These are phyloP conservation scores for Capsicum pubescens DNA, from an alignment of 257 asterid species.

Conservation along the genomic window DNA sequence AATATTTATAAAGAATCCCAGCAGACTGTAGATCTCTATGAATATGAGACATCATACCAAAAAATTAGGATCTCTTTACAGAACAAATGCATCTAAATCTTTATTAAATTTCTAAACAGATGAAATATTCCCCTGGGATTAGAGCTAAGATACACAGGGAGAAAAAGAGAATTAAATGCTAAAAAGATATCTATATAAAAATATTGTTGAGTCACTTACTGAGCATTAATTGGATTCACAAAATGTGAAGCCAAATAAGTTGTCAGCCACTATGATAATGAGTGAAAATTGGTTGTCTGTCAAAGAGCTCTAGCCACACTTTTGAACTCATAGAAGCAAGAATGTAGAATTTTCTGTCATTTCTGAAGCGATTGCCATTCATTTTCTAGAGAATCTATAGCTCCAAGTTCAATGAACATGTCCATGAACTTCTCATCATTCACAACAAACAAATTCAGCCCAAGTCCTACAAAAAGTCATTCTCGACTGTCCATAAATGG, in stretches of 20 bases:
- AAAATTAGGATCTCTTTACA: too few species aligned
- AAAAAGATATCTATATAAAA: background rate
- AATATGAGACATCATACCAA: too few species aligned
- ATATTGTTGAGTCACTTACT: background rate
- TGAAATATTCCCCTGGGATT: background rate
- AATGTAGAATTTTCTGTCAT: slow-evolving; percentile 73
- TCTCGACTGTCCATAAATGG: slow-evolving; percentile 61
- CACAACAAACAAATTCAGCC: slow-evolving; percentile 83
- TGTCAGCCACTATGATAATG: background rate
- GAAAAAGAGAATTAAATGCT: background rate
- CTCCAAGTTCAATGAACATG: slow-evolving; percentile 90
- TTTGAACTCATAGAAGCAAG: slow-evolving; percentile 86
- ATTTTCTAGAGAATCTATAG: slow-evolving; percentile 66
- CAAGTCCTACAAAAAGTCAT: slow-evolving; percentile 68
- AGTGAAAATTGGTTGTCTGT: slow-evolving; percentile 26
- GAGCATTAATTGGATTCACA: slow-evolving; percentile 36
- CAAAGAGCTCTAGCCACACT: slow-evolving; percentile 79
- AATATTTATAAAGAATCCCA: too few species aligned
- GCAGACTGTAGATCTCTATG: too few species aligned
- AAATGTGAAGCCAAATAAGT: slow-evolving; percentile 40
- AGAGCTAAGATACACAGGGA: background rate
- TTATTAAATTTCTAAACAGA: too few species aligned
- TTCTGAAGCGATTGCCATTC: slow-evolving; percentile 70
- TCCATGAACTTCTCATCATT: slow-evolving; percentile 85
- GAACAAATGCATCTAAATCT: too few species aligned